Conservation (phyloP, 2,329 filamentous ascomycete species). For the Dothidotthia symphoricarpi region DNA sequence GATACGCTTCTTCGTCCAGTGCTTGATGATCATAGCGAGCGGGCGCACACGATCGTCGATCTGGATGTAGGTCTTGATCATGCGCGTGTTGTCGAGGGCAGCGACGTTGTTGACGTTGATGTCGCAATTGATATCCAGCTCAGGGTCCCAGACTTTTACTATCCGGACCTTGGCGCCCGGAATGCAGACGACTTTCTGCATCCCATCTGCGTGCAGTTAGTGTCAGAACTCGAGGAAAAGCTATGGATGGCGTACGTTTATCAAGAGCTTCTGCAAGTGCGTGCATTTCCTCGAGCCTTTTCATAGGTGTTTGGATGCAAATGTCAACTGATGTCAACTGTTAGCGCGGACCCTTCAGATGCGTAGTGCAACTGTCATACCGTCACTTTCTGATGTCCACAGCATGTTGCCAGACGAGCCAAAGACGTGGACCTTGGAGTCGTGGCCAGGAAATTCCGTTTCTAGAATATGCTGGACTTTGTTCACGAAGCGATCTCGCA, state of each 20-base stretch:
- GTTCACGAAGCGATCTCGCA: slow-evolving; percentile 71
- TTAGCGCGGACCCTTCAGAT: slow-evolving; percentile 19
- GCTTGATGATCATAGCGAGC: slow-evolving; percentile 93
- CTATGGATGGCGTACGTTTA: slow-evolving; percentile 62
- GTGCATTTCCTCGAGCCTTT: slow-evolving; percentile 84
- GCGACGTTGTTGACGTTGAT: slow-evolving; percentile 99
- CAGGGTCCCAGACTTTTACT: slow-evolving; percentile 97
- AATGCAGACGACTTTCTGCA: slow-evolving; percentile 95
- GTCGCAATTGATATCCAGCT: slow-evolving; percentile 83
- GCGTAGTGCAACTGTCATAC: slow-evolving; percentile 52
- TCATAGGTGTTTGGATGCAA: slow-evolving; percentile 91
- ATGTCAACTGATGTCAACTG: slow-evolving; percentile 72
- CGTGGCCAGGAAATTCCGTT: slow-evolving; percentile 83
- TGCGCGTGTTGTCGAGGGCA: slow-evolving; percentile 91
- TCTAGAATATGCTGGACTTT: slow-evolving; percentile 90
- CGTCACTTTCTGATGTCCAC: slow-evolving; percentile 93
- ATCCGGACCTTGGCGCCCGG: slow-evolving; percentile 95
- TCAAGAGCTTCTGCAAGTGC: slow-evolving; percentile 82
- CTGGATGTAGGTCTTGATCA: slow-evolving; percentile 96
- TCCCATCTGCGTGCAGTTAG: slow-evolving; percentile 67
- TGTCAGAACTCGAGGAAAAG: background rate
- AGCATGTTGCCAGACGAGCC: slow-evolving; percentile 96
- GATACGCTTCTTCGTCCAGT: slow-evolving; percentile 91
- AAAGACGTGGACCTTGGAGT: slow-evolving; percentile 90
- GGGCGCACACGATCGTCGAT: slow-evolving; percentile 87